Evolutionary conservation across 192 early-diverging fungal genomes (phyloP).

Genomic region (Allomyces macrogynus): DNA sequence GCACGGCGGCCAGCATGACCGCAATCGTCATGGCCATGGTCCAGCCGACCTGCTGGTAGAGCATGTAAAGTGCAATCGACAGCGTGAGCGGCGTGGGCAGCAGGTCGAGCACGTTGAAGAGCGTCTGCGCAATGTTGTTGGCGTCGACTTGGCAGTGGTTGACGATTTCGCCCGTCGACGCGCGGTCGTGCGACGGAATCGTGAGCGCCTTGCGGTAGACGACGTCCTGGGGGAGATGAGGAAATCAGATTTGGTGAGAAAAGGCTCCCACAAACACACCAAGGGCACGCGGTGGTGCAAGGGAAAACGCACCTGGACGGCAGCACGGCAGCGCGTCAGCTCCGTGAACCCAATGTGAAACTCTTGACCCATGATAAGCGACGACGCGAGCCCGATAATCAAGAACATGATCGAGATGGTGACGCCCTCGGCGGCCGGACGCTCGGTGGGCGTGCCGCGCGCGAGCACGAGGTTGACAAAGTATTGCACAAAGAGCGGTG

Average conservation of each 20-base stretch:
- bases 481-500: not conserved
- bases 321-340: no score
- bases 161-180: not conserved
- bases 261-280: no score
- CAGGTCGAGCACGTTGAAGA: not conserved
- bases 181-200: not conserved
- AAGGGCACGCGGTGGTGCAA: no score
- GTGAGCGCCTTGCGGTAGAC: not conserved
- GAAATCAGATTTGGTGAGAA: no score
- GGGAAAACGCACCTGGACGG: no score
- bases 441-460: not conserved
- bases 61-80: not conserved
- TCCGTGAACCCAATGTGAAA: not conserved
- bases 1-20: not conserved
- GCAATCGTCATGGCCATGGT: not conserved
- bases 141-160: not conserved
- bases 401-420: not conserved
- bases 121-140: not conserved
- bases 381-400: not conserved
- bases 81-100: not conserved
- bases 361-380: not conserved
- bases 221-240: not conserved
- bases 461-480: not conserved
- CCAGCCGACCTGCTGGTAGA: not conserved
- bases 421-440: not conserved